Percentiles rank a stretch among this genome's conserved stretches.
These are phyloP conservation scores for Patellifolia procumbens DNA, from an alignment of 179 eudicot genomes.

Conservation along the genomic window DNA sequence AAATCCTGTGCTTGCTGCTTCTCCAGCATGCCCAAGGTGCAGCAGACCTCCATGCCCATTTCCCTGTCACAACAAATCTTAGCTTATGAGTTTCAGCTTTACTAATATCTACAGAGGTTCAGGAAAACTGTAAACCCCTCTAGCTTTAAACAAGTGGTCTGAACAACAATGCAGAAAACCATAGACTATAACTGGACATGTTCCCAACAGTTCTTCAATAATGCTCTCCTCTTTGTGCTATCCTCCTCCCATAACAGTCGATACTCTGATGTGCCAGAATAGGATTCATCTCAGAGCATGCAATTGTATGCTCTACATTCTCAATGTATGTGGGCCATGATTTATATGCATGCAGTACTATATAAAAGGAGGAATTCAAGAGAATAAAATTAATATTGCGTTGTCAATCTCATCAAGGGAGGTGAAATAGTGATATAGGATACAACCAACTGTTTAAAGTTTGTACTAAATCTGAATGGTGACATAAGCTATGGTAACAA, in stretches of 20 bases:
- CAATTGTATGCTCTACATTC: neutral
- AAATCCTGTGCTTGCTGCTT: constrained; percentile 92
- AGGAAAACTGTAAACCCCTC: neutral
- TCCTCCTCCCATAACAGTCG: neutral
- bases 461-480: neutral
- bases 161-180: neutral
- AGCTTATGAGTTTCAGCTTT: constrained; percentile 3
- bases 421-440: neutral
- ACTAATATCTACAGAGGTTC: neutral
- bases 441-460: neutral
- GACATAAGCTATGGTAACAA: neutral
- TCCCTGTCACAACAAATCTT: constrained; percentile 49
- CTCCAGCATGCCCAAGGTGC: constrained; percentile 98
- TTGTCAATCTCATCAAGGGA: neutral
- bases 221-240: neutral
- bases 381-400: neutral
- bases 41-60: constrained; percentile 99
- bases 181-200: neutral
- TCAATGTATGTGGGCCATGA: neutral
- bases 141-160: neutral
- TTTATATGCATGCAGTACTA: neutral
- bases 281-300: neutral
- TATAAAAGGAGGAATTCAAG: neutral
- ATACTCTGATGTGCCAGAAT: neutral
- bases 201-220: neutral